Evolutionary conservation across 164 flowering plant species (phyloP).

Genomic region (Vitis labrusca): DNA sequence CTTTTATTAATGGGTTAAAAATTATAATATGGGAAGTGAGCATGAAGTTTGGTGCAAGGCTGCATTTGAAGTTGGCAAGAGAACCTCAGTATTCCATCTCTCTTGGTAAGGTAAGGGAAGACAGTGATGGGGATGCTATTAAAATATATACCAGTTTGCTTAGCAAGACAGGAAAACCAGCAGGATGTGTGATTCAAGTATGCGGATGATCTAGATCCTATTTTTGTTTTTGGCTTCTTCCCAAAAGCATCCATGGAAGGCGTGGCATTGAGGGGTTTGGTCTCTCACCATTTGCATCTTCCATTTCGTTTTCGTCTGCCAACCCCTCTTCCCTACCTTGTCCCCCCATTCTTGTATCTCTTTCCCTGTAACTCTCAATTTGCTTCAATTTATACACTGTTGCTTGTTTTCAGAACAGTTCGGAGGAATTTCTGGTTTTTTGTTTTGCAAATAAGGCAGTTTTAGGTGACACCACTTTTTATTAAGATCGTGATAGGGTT

Average conservation of each 20-base stretch:
- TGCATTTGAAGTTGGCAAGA: conserved; percentile 11
- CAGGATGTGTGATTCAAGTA: background rate
- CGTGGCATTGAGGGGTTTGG: too few relatives aligned
- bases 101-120: conserved; percentile 11
- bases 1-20: conserved; percentile 10
- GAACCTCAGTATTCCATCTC: background rate
- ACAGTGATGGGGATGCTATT: conserved; percentile 3
- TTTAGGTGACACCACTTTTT: too few relatives aligned
- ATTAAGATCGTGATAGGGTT: too few relatives aligned
- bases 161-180: conserved; percentile 15
- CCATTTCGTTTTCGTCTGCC: too few relatives aligned
- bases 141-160: conserved; percentile 8
- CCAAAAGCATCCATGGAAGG: conserved; percentile 1
- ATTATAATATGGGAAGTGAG: background rate
- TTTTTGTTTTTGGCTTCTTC: conserved; percentile 5
- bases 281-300: too few relatives aligned
- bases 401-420: too few relatives aligned
- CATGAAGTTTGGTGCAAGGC: conserved; percentile 23
- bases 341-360: too few relatives aligned
- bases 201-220: background rate
- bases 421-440: too few relatives aligned
- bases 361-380: too few relatives aligned
- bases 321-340: too few relatives aligned
- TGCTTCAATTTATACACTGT: too few relatives aligned
- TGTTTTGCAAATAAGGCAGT: too few relatives aligned